A percentile compares a stretch with the other conserved stretches of the same genome.
Evolutionary conservation across 441 rosid species (phyloP).

Genomic region (Gossypium davidsonii): DNA sequence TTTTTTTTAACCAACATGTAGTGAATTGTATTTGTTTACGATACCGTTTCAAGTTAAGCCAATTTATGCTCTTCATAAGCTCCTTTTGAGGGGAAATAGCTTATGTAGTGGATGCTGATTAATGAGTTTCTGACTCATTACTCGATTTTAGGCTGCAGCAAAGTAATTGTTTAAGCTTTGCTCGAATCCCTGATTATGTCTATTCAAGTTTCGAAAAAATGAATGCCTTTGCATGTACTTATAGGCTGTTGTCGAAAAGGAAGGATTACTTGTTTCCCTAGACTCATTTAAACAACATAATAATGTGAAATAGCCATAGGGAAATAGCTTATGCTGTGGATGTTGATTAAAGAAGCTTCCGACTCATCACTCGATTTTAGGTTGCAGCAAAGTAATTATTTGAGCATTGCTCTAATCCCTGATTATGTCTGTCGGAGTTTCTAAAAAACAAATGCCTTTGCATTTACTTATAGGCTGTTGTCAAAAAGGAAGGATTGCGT

Average conservation of each 20-base stretch:
- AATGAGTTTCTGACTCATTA: background rate
- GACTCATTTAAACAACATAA: background rate
- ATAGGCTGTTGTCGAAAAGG: background rate
- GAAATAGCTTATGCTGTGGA: background rate
- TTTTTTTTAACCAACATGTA: slow-evolving; percentile 5
- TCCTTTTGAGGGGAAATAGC: background rate
- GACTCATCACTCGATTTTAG: background rate
- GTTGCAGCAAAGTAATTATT: background rate
- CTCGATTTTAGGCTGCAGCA: background rate
- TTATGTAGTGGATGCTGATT: background rate
- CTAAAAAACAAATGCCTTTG: background rate
- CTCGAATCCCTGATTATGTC: no score
- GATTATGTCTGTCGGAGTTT: no score
- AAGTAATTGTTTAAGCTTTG: background rate
- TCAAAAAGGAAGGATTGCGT: background rate
- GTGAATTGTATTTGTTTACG: background rate
- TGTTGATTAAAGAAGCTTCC: background rate
- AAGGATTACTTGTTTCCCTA: background rate
- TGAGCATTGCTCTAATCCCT: no score
- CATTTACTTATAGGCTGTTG: background rate
- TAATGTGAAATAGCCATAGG: no score
- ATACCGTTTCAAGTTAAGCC: background rate
- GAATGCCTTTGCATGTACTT: background rate
- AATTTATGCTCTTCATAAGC: background rate
- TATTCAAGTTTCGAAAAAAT: no score